These are phyloP conservation scores for Thozetella sp. DNA, from an alignment of 495 filamentous ascomycete genomes.

Conservation along the genomic window DNA sequence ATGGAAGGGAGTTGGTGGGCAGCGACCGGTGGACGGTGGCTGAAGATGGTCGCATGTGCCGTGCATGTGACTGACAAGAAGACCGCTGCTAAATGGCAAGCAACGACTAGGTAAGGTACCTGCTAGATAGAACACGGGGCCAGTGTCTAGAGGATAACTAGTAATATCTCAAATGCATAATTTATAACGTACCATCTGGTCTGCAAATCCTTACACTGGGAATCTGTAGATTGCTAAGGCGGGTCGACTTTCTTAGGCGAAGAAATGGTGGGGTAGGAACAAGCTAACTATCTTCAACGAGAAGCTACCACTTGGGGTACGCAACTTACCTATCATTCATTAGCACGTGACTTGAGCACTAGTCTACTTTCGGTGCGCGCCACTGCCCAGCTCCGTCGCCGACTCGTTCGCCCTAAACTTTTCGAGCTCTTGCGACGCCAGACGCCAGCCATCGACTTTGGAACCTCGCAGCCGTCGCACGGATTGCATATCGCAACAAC, in stretches of 20 bases:
- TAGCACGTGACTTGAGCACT: background rate
- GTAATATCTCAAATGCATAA: no score
- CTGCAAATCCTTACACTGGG: no score
- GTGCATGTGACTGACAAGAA: no score
- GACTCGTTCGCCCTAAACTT: background rate
- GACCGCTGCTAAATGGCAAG: no score
- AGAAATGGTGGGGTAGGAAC: no score
- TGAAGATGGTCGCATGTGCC: constrained; percentile 9
- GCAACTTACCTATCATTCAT: background rate
- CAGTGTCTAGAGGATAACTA: no score
- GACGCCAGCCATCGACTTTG: background rate
- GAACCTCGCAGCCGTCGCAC: background rate
- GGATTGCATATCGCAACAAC: background rate
- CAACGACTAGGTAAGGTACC: no score
- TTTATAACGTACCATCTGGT: no score
- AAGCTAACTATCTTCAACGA: background rate
- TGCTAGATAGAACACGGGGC: no score
- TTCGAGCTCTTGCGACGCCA: constrained; percentile 1
- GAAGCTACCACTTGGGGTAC: background rate
- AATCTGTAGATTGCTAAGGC: no score
- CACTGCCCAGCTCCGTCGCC: background rate
- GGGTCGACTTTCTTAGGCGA: no score
- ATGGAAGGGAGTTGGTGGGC: constrained; percentile 40
- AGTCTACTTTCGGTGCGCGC: background rate
- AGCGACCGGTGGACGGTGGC: constrained; percentile 10